phyloP scores from a whole-genome alignment of 148 eudicot species.

The Polygonum maritimum region DNA sequence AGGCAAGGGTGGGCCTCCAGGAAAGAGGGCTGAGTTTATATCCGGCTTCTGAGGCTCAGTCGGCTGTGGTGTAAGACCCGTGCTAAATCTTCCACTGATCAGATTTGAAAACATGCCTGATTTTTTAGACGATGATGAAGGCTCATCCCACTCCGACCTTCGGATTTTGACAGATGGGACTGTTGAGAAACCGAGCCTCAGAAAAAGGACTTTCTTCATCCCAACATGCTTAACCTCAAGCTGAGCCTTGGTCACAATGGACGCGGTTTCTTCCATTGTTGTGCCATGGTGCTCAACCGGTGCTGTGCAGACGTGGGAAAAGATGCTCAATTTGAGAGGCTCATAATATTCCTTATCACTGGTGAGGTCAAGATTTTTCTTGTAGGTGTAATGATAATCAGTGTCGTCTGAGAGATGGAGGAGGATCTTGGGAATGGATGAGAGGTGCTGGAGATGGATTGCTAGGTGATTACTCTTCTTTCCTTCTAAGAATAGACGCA shows the following conservation, averaged over 20 bases:
- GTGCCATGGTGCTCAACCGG: slow-evolving; percentile 45
- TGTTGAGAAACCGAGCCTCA: slow-evolving; percentile 68
- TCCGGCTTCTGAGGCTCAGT: slow-evolving; percentile 53
- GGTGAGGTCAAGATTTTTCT: slow-evolving; percentile 31
- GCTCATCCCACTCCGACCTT: slow-evolving; percentile 75
- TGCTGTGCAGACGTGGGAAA: slow-evolving; percentile 88
- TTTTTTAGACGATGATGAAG: slow-evolving; percentile 48
- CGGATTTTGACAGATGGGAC: slow-evolving; percentile 63
- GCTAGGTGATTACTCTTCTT: slow-evolving; percentile 72
- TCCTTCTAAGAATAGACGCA: slow-evolving; percentile 86
- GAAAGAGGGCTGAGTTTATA: slow-evolving; percentile 76
- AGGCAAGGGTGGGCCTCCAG: slow-evolving; percentile 73
- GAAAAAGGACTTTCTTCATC: slow-evolving; percentile 68
- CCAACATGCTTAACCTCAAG: slow-evolving; percentile 74
- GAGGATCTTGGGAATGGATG: slow-evolving; percentile 64
- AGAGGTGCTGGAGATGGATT: slow-evolving; percentile 87
- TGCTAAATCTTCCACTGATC: slow-evolving; percentile 74
- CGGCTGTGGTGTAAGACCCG: slow-evolving; percentile 23
- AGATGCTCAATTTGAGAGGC: slow-evolving; percentile 83
- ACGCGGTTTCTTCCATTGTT: slow-evolving; percentile 35
- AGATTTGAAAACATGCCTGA: slow-evolving; percentile 75
- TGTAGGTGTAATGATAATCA: slow-evolving; percentile 18
- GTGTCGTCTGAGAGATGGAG: slow-evolving; percentile 44
- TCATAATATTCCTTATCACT: slow-evolving; percentile 46
- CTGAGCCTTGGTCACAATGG: slow-evolving; percentile 82